Percentiles rank a stretch among this genome's conserved stretches.
phyloP scores from a whole-genome alignment of 2,329 filamentous ascomycete species.

The Fusarium subglutinans region DNA sequence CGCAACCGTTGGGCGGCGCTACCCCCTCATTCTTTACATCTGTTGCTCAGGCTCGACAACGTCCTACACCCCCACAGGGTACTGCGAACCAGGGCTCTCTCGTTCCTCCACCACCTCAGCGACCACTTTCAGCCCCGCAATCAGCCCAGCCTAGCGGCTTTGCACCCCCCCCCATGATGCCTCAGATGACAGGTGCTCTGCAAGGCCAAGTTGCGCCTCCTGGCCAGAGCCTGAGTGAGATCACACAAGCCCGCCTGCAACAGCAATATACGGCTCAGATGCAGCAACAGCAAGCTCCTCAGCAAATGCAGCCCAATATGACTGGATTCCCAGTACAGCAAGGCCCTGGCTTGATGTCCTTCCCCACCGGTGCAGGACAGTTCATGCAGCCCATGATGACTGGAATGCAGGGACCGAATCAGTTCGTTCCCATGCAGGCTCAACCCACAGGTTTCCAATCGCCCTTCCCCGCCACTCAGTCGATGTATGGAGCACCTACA shows the following conservation, averaged over 20 bases:
- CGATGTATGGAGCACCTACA: slow-evolving; percentile 54
- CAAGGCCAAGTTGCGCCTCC: slow-evolving; percentile 73
- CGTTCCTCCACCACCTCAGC: slow-evolving; percentile 78
- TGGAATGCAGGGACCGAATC: slow-evolving; percentile 51
- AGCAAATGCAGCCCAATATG: slow-evolving; percentile 53
- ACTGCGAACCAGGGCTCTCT: slow-evolving; percentile 67
- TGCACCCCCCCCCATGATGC: slow-evolving; percentile 77
- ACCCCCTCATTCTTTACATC: slow-evolving; percentile 66
- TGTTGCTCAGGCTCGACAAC: slow-evolving; percentile 57
- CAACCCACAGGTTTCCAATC: slow-evolving; percentile 72
- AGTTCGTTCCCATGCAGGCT: slow-evolving; percentile 61
- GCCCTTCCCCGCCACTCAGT: slow-evolving; percentile 58
- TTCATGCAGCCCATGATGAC: slow-evolving; percentile 63
- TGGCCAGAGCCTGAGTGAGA: slow-evolving; percentile 80
- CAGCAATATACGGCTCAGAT: slow-evolving; percentile 65
- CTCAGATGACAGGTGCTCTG: slow-evolving; percentile 80
- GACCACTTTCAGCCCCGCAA: slow-evolving; percentile 88
- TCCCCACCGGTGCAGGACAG: slow-evolving; percentile 47
- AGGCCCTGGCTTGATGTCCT: slow-evolving; percentile 52
- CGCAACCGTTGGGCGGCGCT: slow-evolving; percentile 62
- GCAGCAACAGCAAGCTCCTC: slow-evolving; percentile 51
- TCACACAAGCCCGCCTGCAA: slow-evolving; percentile 73
- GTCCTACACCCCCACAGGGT: slow-evolving; percentile 42
- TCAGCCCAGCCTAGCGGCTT: slow-evolving; percentile 80
- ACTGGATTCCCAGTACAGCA: slow-evolving; percentile 49